A percentile compares a stretch with the other conserved stretches of the same genome.
Conservation (phyloP, 1,284 basidiomycete genomes). For the Trametes polyzona region DNA sequence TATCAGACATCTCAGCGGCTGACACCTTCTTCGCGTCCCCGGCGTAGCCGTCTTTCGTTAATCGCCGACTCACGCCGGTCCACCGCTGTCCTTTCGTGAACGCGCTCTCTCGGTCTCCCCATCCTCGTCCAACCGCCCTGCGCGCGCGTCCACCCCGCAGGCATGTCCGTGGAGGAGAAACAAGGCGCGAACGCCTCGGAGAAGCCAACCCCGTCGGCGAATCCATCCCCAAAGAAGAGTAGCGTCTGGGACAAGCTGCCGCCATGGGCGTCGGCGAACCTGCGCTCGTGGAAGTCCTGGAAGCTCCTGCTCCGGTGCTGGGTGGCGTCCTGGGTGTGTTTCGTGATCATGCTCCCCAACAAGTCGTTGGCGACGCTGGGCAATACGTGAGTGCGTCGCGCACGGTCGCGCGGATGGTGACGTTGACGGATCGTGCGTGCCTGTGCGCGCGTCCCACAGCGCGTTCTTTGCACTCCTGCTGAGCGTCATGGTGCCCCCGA, state of each 20-base stretch:
- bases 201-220: not conserved
- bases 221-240: not conserved
- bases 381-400: slow-evolving; percentile 34
- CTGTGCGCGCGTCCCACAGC: too few relatives aligned
- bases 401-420: not conserved
- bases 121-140: not conserved
- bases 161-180: slow-evolving; percentile 9
- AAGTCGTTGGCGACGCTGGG: slow-evolving; percentile 35
- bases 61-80: too few relatives aligned
- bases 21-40: not conserved
- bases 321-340: slow-evolving; percentile 36
- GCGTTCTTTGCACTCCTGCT: slow-evolving; percentile 42
- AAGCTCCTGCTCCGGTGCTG: slow-evolving; percentile 39
- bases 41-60: not conserved
- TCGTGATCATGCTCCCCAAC: slow-evolving; percentile 37
- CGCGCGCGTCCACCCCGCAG: not conserved
- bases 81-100: not conserved
- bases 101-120: not conserved
- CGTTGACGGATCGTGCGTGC: too few relatives aligned
- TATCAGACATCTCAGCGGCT: slow-evolving; percentile 3
- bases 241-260: slow-evolving; percentile 30
- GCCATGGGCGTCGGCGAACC: slow-evolving; percentile 36
- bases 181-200: not conserved
- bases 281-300: slow-evolving; percentile 33
- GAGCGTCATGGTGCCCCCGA: slow-evolving; percentile 41